A percentile compares a stretch with the other conserved stretches of the same genome.
Evolutionary conservation across 768 basidiomycete genomes (phyloP).

Genomic region (Termitomyces sp.): DNA sequence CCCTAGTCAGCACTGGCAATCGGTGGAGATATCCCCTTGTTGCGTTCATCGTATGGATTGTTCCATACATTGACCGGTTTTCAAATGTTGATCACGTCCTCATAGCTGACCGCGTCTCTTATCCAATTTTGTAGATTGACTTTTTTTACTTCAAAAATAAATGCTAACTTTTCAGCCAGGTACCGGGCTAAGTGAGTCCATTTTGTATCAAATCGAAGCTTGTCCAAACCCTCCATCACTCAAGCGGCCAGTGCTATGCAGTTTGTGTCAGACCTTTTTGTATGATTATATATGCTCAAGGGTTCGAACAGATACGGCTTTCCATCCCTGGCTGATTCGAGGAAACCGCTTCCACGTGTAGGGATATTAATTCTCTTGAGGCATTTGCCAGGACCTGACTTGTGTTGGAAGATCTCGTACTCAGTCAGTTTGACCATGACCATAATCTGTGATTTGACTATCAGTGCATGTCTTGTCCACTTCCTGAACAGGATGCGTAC

Average conservation of each 20-base stretch:
- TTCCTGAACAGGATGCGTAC: background rate
- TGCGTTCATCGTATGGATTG: background rate
- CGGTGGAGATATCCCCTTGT: background rate
- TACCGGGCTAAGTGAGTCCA: background rate
- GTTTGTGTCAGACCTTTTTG: background rate
- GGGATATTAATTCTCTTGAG: background rate
- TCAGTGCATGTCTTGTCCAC: background rate
- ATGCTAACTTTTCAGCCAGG: background rate
- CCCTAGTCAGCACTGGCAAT: background rate
- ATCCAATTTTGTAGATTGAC: background rate
- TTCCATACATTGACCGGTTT: background rate
- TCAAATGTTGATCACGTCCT: background rate
- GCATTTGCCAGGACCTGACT: background rate
- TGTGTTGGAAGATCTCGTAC: background rate
- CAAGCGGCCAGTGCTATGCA: background rate
- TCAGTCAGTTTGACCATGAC: background rate
- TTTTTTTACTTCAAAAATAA: background rate
- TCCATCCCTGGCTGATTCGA: background rate
- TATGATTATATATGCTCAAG: background rate
- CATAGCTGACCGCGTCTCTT: background rate
- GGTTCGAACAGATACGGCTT: background rate
- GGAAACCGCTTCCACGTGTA: background rate
- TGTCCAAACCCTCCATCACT: background rate
- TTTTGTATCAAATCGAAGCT: background rate
- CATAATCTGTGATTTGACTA: background rate